Conservation (phyloP, 2,329 filamentous ascomycete genomes). For the Ploettnerulaceae sp. region DNA sequence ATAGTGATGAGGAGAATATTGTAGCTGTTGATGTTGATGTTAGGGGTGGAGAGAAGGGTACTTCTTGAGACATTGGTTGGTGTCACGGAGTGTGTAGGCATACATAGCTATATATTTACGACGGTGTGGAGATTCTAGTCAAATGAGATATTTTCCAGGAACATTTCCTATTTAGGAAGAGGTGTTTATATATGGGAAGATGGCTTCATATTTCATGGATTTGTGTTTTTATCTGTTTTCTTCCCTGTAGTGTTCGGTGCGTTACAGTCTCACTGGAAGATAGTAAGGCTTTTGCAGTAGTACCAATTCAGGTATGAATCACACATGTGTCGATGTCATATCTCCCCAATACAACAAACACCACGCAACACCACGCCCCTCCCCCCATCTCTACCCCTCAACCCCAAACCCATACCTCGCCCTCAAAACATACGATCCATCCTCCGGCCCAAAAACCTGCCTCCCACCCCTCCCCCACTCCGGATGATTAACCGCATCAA, state of each 20-base stretch:
- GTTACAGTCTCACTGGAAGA: too few species aligned
- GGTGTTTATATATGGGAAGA: too few species aligned
- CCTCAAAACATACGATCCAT: conserved; percentile 56
- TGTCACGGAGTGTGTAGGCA: too few species aligned
- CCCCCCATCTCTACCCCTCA: conserved; percentile 13
- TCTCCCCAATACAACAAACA: too few species aligned
- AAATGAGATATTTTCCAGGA: too few species aligned
- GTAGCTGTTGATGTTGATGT: not conserved
- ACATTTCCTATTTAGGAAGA: too few species aligned
- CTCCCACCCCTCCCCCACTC: conserved; percentile 68
- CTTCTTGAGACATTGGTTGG: not conserved
- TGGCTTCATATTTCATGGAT: not conserved
- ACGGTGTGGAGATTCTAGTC: too few species aligned
- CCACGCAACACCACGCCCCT: not conserved
- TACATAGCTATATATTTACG: too few species aligned
- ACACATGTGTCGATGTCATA: too few species aligned
- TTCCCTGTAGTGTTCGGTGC: too few species aligned
- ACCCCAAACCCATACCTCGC: conserved; percentile 52
- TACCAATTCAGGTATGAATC: too few species aligned
- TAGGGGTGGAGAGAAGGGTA: not conserved
- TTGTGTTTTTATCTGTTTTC: not conserved
- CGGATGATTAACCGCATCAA: conserved; percentile 88
- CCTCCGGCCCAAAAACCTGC: conserved; percentile 57
- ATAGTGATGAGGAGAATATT: conserved; percentile 10
- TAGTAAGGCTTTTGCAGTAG: too few species aligned